Evolutionary conservation across 2,329 filamentous ascomycete species (phyloP).

Genomic region (Fusarium tupiense): DNA sequence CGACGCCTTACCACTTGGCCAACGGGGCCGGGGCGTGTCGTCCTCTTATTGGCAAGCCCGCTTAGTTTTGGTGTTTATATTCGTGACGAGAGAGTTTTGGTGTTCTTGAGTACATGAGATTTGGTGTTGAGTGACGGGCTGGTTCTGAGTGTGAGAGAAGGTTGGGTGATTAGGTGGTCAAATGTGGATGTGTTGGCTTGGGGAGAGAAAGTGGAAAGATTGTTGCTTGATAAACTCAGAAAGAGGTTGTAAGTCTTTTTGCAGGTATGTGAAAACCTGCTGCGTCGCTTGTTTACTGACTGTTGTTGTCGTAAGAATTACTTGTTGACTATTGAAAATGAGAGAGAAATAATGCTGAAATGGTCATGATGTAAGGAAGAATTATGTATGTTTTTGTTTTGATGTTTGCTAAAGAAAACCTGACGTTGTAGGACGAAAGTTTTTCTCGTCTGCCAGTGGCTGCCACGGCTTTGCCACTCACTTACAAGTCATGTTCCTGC

Average conservation of each 20-base stretch:
- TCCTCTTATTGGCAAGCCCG: background rate
- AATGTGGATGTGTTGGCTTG: accelerated
- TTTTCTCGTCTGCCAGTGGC: background rate
- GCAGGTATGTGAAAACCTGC: accelerated
- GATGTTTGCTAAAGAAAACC: background rate
- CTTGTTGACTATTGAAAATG: too few relatives aligned
- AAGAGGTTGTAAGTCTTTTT: background rate
- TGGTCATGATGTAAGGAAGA: accelerated
- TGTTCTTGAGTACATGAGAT: background rate
- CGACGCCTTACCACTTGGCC: slow-evolving; percentile 42
- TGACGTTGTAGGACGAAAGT: background rate
- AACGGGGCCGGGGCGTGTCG: slow-evolving; percentile 27
- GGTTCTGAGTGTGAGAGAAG: background rate
- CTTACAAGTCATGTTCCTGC: background rate
- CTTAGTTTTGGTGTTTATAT: background rate
- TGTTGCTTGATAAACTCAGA: background rate
- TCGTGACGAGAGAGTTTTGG: accelerated
- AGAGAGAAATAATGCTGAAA: background rate
- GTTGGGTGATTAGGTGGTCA: accelerated
- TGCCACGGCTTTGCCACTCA: background rate
- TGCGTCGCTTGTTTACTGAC: background rate
- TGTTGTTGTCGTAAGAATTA: background rate
- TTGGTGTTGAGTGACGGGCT: background rate
- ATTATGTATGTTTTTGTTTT: background rate
- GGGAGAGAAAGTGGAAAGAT: background rate